Base-by-base conservation (phyloP, 768 basidiomycete species). In the Termitomyces sp. region DNA sequence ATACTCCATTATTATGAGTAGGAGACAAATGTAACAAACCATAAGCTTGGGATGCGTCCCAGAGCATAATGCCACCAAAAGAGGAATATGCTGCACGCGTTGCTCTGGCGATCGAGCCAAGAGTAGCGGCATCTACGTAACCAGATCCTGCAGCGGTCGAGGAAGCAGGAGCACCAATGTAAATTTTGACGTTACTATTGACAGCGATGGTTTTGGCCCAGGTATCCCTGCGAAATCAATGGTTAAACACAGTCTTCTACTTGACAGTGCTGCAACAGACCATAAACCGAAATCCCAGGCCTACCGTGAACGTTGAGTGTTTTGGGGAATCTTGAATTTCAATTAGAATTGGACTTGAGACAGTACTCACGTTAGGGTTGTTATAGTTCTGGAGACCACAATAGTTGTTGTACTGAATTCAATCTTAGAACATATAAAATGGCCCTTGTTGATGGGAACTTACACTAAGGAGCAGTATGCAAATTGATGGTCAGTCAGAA, bases 171-270 rank as follows among this genome's bases (percentile, higher is more conserved):
- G 78, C 82, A 50, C 82, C 82, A 58, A 83, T 78, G 66, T 74
- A 83, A 33, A 83, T 66, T 66, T 83, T 84, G 53, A 82, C 78
- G 62, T 78, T 73, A 59, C 60, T 67, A 71, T 82, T 82, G 5
- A 78, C 73, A n/a, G 81, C 80, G 6, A 66, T 63, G 5, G 70
- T 80, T 70, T 78, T 79, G 1, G 82, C 82, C 81, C 81, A 84
- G 68, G 68, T 77, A 59, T 82, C 80, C 81, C 80, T 68, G 48
- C 10, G 12, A 50, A 14, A 33, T 51, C 2, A 17, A 28, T 35
- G 5, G 5, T 23, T 45, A 40, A 55, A 30, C n/a, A 21, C 4
- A 30, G 5, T 2, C 12, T 1, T n/a, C 35, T n/a, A 12, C 17
- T 38, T 40, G 19, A 5, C 15, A 37, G 14, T 14, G 38, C 26